Percentiles rank a stretch among this genome's conserved stretches.
These are phyloP conservation scores for Leptographium radiaticola DNA, from an alignment of 2,329 filamentous ascomycete species.

Conservation along the genomic window DNA sequence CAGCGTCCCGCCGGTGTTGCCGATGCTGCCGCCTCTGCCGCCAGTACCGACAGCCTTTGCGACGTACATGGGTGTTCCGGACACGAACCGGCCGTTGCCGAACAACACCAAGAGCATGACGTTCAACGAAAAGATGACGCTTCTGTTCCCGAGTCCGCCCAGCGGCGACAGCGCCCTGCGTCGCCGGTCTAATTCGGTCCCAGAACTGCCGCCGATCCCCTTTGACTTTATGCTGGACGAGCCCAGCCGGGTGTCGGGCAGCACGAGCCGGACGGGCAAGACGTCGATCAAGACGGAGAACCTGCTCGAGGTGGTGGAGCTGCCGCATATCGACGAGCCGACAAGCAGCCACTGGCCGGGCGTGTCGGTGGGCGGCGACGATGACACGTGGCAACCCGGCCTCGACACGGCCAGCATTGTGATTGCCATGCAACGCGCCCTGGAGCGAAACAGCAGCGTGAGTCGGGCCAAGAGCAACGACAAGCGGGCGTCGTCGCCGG, in stretches of 20 bases:
- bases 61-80: conserved; percentile 5
- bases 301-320: conserved; percentile 24
- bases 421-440: neutral
- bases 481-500: conserved; percentile 36
- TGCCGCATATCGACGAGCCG: conserved; percentile 7
- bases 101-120: conserved; percentile 46
- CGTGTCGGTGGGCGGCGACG: conserved; percentile 19
- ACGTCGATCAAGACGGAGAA: conserved; percentile 26
- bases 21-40: conserved; percentile 38
- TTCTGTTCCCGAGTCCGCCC: conserved; percentile 31
- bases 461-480: conserved; percentile 9
- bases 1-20: conserved; percentile 22
- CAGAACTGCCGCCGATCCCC: conserved; percentile 23
- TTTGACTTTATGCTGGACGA: conserved; percentile 14
- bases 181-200: conserved; percentile 27
- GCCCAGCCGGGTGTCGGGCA: conserved; percentile 15
- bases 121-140: conserved; percentile 41
- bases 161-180: conserved; percentile 12
- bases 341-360: conserved; percentile 3
- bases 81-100: conserved; percentile 26
- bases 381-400: conserved; percentile 26
- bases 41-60: conserved; percentile 34
- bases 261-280: conserved; percentile 23
- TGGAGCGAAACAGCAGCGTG: conserved; percentile 9
- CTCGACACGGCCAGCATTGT: neutral